Base-by-base conservation (phyloP, 2,329 filamentous ascomycete genomes). In the Aspergillus sp. region DNA sequence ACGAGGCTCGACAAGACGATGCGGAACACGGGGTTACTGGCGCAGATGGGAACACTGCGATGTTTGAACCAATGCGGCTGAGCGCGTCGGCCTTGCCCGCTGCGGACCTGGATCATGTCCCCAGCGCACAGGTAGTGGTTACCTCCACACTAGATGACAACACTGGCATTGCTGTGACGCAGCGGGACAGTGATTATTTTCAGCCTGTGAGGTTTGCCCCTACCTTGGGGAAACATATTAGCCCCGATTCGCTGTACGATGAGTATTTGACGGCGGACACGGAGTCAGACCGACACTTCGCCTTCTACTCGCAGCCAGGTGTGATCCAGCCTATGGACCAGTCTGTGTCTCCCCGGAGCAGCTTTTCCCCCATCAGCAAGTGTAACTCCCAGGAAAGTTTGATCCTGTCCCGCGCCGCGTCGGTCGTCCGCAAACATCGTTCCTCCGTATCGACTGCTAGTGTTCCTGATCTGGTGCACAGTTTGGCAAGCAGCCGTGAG, bases 311-410 rank as follows among this genome's bases (percentile, higher is more conserved):
- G 25, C 71, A 76, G 28, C 71, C 75, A n/a, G 72, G 76, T 54
- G 68, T 76, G 53, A 75, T 76, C 39, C 76, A 78, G 51, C 77
- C 78, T 6, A 75, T 77, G 25, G 73, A 75, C 32, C 70, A 74
- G 51, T 66, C 70, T n/a, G 66, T 72, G 54, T 79, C 77, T 39
- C 73, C 76, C 3, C 79, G 81, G 25, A 83, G 79, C 67, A 83
- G 81, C 65, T 79, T 78, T 58, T 80, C 81, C 2, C 80, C 80
- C 13, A 80, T 83, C 55, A 85, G 83, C 76, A 84, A 84, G 63
- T 81, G 81, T 65, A 84, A 82, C 69, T 85, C 83, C 5, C 83
- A 85, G 59, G 83, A 85, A 68, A 85, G 82, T 68, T 80, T 84
- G 63, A 78, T 84, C 43, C 74, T 83, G 55, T 84, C 82, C 6